These are phyloP conservation scores for Rhizoclosmatium globosum DNA, from an alignment of 192 early-diverging fungal genomes.

Conservation along the genomic window DNA sequence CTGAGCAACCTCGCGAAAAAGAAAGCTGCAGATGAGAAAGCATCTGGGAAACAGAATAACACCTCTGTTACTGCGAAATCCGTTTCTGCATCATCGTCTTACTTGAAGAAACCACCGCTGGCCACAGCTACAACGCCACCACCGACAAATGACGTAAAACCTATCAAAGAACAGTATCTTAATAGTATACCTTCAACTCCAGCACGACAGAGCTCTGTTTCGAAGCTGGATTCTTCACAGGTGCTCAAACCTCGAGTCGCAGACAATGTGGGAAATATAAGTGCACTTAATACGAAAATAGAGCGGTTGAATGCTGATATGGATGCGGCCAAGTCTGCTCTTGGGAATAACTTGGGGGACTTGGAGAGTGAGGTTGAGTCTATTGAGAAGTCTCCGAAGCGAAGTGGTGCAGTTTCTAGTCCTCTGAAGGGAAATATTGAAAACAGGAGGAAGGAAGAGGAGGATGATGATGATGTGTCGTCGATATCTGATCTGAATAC, in stretches of 20 bases:
- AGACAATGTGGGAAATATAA: background rate
- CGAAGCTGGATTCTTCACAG: background rate
- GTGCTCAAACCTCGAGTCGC: background rate
- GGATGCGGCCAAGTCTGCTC: background rate
- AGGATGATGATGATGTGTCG: background rate
- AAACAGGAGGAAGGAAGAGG: background rate
- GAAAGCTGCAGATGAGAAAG: background rate
- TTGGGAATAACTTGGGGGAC: background rate
- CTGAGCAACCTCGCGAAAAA: background rate
- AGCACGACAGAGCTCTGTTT: background rate
- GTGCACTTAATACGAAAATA: background rate
- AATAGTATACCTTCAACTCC: background rate
- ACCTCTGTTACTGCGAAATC: no score
- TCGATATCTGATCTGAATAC: background rate
- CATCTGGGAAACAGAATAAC: background rate
- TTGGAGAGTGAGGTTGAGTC: background rate
- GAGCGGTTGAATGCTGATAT: background rate
- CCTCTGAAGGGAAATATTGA: background rate
- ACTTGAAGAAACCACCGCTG: conserved; percentile 6
- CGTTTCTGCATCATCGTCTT: background rate
- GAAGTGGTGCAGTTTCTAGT: background rate
- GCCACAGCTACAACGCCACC: background rate
- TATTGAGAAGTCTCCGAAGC: no score
- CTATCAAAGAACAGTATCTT: background rate
- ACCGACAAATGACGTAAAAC: background rate